A percentile compares a stretch with the other conserved stretches of the same genome.
Evolutionary conservation across 768 basidiomycete species (phyloP).

Genomic region (Mycena kentingensis): DNA sequence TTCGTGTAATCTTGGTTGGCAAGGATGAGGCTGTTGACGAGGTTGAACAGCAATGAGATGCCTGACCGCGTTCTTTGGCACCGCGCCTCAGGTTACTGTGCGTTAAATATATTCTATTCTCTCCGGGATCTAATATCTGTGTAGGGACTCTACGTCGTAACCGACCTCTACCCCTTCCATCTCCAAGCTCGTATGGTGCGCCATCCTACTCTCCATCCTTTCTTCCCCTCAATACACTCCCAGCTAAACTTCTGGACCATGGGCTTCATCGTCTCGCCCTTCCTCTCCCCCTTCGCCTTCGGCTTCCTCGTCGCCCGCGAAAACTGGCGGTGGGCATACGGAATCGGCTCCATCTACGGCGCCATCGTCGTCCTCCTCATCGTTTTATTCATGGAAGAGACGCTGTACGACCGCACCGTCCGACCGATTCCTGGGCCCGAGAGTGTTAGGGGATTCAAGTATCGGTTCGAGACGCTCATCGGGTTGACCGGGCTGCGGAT

Average conservation of each 20-base stretch:
- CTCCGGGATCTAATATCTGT: neutral
- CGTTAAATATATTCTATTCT: conserved; percentile 23
- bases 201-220: neutral
- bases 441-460: conserved; percentile 49
- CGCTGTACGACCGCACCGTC: conserved; percentile 69
- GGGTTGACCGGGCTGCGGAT: conserved; percentile 63
- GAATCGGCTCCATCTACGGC: conserved; percentile 62
- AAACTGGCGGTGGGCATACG: conserved; percentile 68
- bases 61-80: conserved; percentile 57
- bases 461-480: conserved; percentile 60
- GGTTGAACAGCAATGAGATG: conserved; percentile 54
- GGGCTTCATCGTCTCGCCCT: conserved; percentile 69
- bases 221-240: neutral
- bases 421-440: conserved; percentile 53
- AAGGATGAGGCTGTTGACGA: neutral
- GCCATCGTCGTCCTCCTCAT: conserved; percentile 58
- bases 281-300: conserved; percentile 65
- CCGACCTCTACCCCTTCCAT: conserved; percentile 70
- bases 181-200: conserved; percentile 63
- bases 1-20: conserved; percentile 11
- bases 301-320: conserved; percentile 66
- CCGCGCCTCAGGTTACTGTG: conserved; percentile 63
- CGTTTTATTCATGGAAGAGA: conserved; percentile 64
- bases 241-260: conserved; percentile 74
- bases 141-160: conserved; percentile 61